Evolutionary conservation across 177 flowering plant genomes (phyloP).

Genomic region (Vitis hybrid): DNA sequence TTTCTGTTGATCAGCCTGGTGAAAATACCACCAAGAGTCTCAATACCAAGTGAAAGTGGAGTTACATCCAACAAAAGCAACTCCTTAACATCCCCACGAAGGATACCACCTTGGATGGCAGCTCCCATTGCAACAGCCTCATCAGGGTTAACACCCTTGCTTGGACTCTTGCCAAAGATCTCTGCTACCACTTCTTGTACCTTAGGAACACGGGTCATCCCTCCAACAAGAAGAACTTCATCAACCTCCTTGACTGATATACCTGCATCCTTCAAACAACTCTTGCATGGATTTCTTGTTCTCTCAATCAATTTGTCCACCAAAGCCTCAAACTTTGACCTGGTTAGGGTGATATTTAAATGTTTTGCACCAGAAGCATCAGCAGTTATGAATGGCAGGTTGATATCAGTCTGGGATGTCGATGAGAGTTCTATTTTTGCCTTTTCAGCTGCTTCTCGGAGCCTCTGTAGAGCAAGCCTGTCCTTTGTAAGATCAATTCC

Average conservation of each 20-base stretch:
- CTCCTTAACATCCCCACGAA: conserved; percentile 80
- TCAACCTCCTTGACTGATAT: conserved; percentile 55
- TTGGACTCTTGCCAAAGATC: conserved; percentile 67
- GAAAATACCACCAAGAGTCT: conserved; percentile 79
- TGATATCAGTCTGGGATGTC: conserved; percentile 69
- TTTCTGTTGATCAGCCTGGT: conserved; percentile 70
- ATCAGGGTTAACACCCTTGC: conserved; percentile 80
- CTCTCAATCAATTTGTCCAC: conserved; percentile 63
- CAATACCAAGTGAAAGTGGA: conserved; percentile 76
- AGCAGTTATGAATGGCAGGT: conserved; percentile 71
- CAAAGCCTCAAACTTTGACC: conserved; percentile 66
- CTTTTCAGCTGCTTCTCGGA: conserved; percentile 76
- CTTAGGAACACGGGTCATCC: conserved; percentile 81
- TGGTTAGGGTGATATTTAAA: conserved; percentile 60
- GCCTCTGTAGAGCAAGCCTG: conserved; percentile 67
- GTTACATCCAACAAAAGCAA: conserved; percentile 73
- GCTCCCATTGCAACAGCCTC: conserved; percentile 88
- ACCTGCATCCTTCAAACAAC: conserved; percentile 77
- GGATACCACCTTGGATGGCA: conserved; percentile 78
- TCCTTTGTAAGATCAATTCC: conserved; percentile 65
- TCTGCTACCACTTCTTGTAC: conserved; percentile 63
- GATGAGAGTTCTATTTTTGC: conserved; percentile 83
- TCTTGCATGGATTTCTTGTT: conserved; percentile 57
- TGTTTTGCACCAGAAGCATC: conserved; percentile 79
- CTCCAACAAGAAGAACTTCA: conserved; percentile 80